Base-by-base conservation (phyloP, 1,139 yeast species). In the Sporopachydermia cereana region DNA sequence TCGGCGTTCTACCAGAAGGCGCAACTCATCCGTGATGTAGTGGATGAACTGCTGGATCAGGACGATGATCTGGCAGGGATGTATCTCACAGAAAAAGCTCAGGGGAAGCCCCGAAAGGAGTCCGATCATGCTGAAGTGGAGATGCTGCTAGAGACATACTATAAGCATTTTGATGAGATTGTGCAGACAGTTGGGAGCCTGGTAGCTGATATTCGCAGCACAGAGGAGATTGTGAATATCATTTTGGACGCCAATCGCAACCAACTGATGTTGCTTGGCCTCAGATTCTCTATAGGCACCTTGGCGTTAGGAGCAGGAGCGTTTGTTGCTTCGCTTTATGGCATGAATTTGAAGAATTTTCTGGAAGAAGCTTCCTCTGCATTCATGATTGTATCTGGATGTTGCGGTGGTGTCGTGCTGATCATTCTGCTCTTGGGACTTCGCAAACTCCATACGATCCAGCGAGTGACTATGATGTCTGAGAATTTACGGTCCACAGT, bases 1-100 rank as follows among this genome's bases (percentile, higher is more conserved):
- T 75, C 85, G 14, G 81, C 86, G 42, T 93, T 88, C 58, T 72
- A 80, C 53, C 96, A 89, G 61, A 85, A 88, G 59, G 84, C 95
- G 0, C 68, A 81, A 1, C 70, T 93, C 52, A 85, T 91, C 46
- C 69, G 96, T 51, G 84, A 86, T 54, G 84, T 89, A 29, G 64
- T 93, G 34, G 96, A 91, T 57, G 96, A 91, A 50, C 62, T 91
- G 43, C 64, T 93, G 34, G 97, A 89, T 46, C 86, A 81, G 52
- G 95, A 84, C 56, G 91, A 83, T 50, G 84, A 79, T 51, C 62
- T 84, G 47, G 73, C 75, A 25, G 85, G 77, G 20, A 74, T 84
- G 76, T 80, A 81, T 58, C 64, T 83, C 46, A 73, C 81, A 0
- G 74, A 73, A 34, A 44, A 39, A 58, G 64, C 3, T 55, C 57